Percentiles rank a stretch among this genome's conserved stretches.
phyloP scores from a whole-genome alignment of 306 rosid genomes.

The Vigna nakashimae region DNA sequence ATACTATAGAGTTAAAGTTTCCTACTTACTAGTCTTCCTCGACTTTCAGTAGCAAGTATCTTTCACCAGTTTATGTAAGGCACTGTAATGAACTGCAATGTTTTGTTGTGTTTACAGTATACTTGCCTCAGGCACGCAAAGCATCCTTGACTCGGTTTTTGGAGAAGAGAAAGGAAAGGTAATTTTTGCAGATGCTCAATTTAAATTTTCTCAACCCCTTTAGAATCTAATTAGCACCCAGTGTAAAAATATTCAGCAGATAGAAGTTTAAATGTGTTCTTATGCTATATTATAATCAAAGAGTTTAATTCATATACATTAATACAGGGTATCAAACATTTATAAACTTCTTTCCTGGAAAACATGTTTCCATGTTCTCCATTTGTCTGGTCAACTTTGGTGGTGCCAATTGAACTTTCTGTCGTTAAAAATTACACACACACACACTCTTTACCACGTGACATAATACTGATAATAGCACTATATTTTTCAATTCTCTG shows the following conservation, averaged over 20 bases:
- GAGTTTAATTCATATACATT: background rate
- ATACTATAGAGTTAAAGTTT: background rate
- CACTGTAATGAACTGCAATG: background rate
- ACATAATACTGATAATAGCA: background rate
- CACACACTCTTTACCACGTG: background rate
- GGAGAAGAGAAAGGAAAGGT: conserved; percentile 99
- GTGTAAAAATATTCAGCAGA: background rate
- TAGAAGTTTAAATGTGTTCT: background rate
- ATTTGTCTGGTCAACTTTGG: conserved; percentile 5
- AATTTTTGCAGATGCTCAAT: conserved; percentile 25
- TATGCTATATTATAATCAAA: background rate
- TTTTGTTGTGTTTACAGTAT: conserved; percentile 51
- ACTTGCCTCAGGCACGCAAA: conserved; percentile 92
- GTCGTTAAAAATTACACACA: background rate
- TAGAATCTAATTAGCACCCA: background rate
- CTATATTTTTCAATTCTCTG: background rate
- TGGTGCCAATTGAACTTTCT: conserved; percentile 4
- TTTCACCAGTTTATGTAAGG: conserved; percentile 20
- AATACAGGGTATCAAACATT: background rate
- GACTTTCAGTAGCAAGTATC: background rate
- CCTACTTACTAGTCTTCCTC: background rate
- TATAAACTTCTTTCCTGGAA: background rate
- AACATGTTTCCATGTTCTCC: background rate
- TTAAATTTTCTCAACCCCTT: background rate
- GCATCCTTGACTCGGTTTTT: conserved; percentile 94